These are phyloP conservation scores for Pichia phayaonensis DNA, from an alignment of 805 yeast genomes.

Conservation along the genomic window DNA sequence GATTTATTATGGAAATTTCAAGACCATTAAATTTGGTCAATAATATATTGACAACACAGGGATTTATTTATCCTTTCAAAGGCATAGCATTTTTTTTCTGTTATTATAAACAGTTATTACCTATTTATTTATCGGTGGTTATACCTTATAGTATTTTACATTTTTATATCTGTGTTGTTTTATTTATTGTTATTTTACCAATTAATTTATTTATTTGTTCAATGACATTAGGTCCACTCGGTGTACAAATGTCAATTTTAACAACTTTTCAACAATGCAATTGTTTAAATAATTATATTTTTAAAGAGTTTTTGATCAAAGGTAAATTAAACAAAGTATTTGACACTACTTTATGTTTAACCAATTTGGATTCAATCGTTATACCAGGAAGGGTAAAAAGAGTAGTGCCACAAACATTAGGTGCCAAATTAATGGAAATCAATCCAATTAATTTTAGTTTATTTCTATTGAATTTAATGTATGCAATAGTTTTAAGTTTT, in stretches of 20 bases:
- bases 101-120: slow-evolving; percentile 20
- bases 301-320: slow-evolving; percentile 20
- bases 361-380: slow-evolving; percentile 23
- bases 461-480: neutral
- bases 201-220: slow-evolving; percentile 18
- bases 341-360: slow-evolving; percentile 22
- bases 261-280: slow-evolving; percentile 23
- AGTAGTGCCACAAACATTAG: slow-evolving; percentile 22
- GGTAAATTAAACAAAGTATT: slow-evolving; percentile 21
- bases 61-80: slow-evolving; percentile 19
- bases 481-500: slow-evolving; percentile 14
- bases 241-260: slow-evolving; percentile 18
- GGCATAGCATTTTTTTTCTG: slow-evolving; percentile 22
- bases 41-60: slow-evolving; percentile 14
- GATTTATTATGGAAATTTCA: slow-evolving; percentile 16
- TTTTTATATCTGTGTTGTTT: slow-evolving; percentile 13
- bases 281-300: slow-evolving; percentile 17
- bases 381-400: slow-evolving; percentile 28
- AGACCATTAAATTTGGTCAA: slow-evolving; percentile 16
- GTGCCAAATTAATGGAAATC: slow-evolving; percentile 14
- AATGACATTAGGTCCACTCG: slow-evolving; percentile 23
- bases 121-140: slow-evolving; percentile 18
- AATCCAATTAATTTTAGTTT: slow-evolving; percentile 6
- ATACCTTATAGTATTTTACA: slow-evolving; percentile 20
- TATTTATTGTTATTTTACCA: slow-evolving; percentile 18